These are phyloP conservation scores for Avena eriantha DNA, from an alignment of 176 grass and related monocot genomes.

Conservation along the genomic window DNA sequence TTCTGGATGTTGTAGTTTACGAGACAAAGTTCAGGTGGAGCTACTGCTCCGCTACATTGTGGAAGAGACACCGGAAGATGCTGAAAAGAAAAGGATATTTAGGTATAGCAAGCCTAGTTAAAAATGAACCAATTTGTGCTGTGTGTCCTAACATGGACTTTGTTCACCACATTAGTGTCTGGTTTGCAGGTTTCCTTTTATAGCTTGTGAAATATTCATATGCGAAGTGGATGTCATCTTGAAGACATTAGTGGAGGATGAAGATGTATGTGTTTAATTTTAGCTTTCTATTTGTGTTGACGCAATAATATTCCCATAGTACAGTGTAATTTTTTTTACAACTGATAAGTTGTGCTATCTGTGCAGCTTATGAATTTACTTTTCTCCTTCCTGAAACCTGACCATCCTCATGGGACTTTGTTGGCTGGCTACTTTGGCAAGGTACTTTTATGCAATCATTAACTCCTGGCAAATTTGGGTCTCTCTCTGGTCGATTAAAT, in stretches of 20 bases:
- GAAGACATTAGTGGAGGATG: conserved; percentile 94
- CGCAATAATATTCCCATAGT: background rate
- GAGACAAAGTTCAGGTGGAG: conserved; percentile 83
- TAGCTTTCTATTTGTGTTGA: conserved; percentile 9
- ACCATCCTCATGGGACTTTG: conserved; percentile 71
- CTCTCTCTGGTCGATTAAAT: conserved; percentile 9
- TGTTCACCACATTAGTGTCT: conserved; percentile 28
- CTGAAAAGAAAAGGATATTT: conserved; percentile 89
- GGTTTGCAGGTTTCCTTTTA: conserved; percentile 89
- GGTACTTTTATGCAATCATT: conserved; percentile 61
- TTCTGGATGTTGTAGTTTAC: conserved; percentile 65
- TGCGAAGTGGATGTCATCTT: conserved; percentile 97
- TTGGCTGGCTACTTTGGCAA: conserved; percentile 93
- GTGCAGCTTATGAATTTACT: conserved; percentile 89
- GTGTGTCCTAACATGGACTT: conserved; percentile 18
- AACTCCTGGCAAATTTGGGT: conserved; percentile 7
- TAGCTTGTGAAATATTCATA: conserved; percentile 99
- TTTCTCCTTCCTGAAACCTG: conserved; percentile 91
- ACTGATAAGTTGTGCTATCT: conserved; percentile 38
- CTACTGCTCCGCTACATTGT: conserved; percentile 83
- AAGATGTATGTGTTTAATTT: conserved; percentile 64
- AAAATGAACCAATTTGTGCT: background rate
- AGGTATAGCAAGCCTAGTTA: conserved; percentile 53
- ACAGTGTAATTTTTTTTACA: conserved; percentile 5
- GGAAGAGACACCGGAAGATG: conserved; percentile 80